A percentile compares a stretch with the other conserved stretches of the same genome.
Conservation (phyloP, 768 basidiomycete species). For the Russula lepida region DNA sequence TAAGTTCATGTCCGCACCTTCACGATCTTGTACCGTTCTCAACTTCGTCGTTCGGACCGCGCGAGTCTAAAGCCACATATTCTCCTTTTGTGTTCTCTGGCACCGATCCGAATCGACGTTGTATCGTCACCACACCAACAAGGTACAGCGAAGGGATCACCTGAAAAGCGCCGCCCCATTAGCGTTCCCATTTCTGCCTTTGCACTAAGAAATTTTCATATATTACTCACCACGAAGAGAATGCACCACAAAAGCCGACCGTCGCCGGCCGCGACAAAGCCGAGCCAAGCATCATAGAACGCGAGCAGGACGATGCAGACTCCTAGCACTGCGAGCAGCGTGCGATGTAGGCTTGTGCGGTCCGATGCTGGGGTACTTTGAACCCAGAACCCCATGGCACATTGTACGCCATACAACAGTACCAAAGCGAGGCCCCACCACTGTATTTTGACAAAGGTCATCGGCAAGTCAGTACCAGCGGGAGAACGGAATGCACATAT, state of each 20-base stretch:
- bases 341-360: not conserved
- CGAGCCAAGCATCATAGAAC: slow-evolving; percentile 7
- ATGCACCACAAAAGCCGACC: not conserved
- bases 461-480: not conserved
- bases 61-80: not conserved
- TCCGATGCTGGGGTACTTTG: not conserved
- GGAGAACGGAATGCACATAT: not conserved
- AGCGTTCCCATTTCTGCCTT: not conserved
- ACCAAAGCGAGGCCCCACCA: not conserved
- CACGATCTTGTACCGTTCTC: not conserved
- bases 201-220: too few species aligned
- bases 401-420: slow-evolving; percentile 2
- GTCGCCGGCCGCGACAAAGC: not conserved
- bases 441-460: not conserved
- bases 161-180: not conserved
- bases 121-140: slow-evolving; percentile 1
- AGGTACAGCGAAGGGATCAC: not conserved
- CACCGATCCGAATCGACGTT: not conserved
- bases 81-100: not conserved
- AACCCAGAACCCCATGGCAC: slow-evolving; percentile 1
- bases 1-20: not conserved
- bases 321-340: slow-evolving; percentile 2
- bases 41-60: not conserved
- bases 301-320: not conserved
- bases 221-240: slow-evolving; percentile 2